Evolutionary conservation across 2,329 filamentous ascomycete species (phyloP).

Genomic region (Venturiaceae sp.): DNA sequence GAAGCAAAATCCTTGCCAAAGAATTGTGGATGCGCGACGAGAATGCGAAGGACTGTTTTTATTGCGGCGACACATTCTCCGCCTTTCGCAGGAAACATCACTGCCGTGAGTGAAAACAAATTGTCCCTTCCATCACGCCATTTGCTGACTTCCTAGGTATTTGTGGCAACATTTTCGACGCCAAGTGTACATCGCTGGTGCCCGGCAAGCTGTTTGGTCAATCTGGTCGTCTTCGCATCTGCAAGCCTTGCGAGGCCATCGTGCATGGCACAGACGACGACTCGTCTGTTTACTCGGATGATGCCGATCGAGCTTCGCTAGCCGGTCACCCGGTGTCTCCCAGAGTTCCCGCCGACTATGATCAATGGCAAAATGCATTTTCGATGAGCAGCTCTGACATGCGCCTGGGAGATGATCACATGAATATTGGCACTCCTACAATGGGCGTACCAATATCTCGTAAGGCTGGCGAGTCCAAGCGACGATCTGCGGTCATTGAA

Average conservation of each 20-base stretch:
- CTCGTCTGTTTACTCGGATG: constrained; percentile 83
- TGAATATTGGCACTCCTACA: constrained; percentile 43
- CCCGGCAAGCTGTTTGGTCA: constrained; percentile 82
- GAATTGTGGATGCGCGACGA: constrained; percentile 99
- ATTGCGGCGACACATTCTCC: constrained; percentile 81
- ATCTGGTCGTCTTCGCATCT: constrained; percentile 73
- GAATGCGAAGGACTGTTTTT: constrained; percentile 94
- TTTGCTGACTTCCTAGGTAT: constrained; percentile 33
- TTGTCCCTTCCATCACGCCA: too few relatives aligned
- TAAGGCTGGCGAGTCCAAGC: constrained; percentile 64
- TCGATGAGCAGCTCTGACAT: not conserved
- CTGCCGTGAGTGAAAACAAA: constrained; percentile 52
- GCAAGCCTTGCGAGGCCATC: constrained; percentile 84
- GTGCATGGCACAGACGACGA: constrained; percentile 86
- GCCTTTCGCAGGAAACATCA: constrained; percentile 95
- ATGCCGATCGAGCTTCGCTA: constrained; percentile 57
- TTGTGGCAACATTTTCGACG: constrained; percentile 98
- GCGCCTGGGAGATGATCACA: constrained; percentile 22
- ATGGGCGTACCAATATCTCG: constrained; percentile 58
- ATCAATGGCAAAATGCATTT: constrained; percentile 2
- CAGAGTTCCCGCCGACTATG: not conserved
- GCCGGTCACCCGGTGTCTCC: constrained; percentile 26
- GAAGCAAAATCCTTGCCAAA: constrained; percentile 79
- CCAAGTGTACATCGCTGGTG: constrained; percentile 89
- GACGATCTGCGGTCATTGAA: constrained; percentile 81